Base-by-base conservation (phyloP, 2,329 filamentous ascomycete genomes). In the Pestalotiopsis sp. region DNA sequence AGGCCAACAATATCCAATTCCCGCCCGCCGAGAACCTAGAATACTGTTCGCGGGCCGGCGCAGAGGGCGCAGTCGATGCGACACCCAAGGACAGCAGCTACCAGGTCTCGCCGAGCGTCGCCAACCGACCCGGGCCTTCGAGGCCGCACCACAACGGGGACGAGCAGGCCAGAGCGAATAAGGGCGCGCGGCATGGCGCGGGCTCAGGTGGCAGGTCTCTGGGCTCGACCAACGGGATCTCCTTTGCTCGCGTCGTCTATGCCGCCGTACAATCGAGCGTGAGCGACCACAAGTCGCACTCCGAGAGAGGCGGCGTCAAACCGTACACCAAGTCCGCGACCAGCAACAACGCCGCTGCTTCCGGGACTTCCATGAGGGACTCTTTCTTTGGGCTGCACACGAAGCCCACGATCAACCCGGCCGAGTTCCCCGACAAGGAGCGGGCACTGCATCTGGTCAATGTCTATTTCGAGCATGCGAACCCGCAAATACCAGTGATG, bases 301-400 rank as follows among this genome's bases (percentile, higher is more conserved):
- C 90, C 11, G 92, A 93, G 73, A 89, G 89, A 72, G 86, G 84
- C 40, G 86, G 88, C 64, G 82, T 88, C 64, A 84, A 85, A 66
- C 86, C 89, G 3, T 88, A 86, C 70, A 61, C 58, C 26, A 89
- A 88, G 76, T 79, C 84, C 70, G 73, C 84, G 69, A 74, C 85
- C 69, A 81, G 85, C 69, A 78, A 80, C 67, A 74, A 71, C 73
- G 79, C 71, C 48, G 82, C 81, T 26, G 83, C 86, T 44, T 85
- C 86, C 52, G 91, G 90, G 48, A 94, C 93, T 20, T 94, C 92
- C 13, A 96, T 97, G 91, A 88, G 94, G 68, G 95, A 98, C 79
- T 97, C 94, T 0, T 98, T 98, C 84, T 98, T 98, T 76, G 95
- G 95, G n/a, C 83, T 98, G 58, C 94, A 98, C 73, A 97, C 93